Conservation (phyloP, 768 basidiomycete species). For the Lactifluus piperatus region DNA sequence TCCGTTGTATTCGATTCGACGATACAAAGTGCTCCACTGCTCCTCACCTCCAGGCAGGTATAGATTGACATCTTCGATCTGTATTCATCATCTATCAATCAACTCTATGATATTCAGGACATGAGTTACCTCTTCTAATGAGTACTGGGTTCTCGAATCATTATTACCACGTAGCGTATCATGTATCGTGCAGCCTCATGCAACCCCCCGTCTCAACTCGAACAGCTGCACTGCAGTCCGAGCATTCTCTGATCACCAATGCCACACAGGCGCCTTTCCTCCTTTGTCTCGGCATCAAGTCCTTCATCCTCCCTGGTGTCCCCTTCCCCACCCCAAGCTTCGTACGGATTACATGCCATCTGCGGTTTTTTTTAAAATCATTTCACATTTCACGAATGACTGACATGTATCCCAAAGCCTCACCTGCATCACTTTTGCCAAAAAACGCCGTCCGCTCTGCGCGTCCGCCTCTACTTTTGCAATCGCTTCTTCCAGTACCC, state of each 20-base stretch:
- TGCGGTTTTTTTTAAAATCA: conserved; percentile 25
- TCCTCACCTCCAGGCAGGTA: no score
- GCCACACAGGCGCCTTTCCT: conserved; percentile 71
- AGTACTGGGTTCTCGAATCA: background rate
- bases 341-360: conserved; percentile 86
- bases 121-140: background rate
- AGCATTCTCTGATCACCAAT: conserved; percentile 68
- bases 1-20: no score
- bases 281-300: conserved; percentile 48
- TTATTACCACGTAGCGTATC: background rate
- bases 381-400: background rate
- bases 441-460: conserved; percentile 50
- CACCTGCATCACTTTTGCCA: conserved; percentile 79
- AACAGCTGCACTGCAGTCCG: conserved; percentile 92
- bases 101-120: background rate
- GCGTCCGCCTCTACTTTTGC: conserved; percentile 58
- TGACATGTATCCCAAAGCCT: conserved; percentile 25
- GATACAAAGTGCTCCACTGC: no score
- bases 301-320: conserved; percentile 35
- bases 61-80: no score
- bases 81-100: background rate
- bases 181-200: background rate
- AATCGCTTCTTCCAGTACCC: conserved; percentile 94
- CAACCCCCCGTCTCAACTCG: conserved; percentile 43
- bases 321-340: conserved; percentile 77